These are phyloP conservation scores for Castanospermum australe DNA, from an alignment of 306 rosid genomes.

Conservation along the genomic window DNA sequence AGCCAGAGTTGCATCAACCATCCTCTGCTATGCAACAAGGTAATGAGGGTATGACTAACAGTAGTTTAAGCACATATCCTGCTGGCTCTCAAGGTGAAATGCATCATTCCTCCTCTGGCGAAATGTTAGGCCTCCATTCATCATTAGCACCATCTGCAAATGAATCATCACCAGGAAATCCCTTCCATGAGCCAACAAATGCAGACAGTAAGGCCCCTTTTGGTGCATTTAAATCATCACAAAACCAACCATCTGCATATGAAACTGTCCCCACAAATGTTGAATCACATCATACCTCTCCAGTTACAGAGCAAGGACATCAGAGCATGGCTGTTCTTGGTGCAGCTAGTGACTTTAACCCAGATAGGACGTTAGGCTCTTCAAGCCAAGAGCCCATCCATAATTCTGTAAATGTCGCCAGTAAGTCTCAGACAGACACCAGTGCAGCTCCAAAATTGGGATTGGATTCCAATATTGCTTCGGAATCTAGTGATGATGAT, in stretches of 20 bases:
- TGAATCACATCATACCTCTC: background rate
- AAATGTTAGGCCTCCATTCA: background rate
- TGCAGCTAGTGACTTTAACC: background rate
- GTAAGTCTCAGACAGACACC: background rate
- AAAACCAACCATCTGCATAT: background rate
- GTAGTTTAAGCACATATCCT: background rate
- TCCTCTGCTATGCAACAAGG: background rate
- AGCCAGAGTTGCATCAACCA: background rate
- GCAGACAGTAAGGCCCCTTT: background rate
- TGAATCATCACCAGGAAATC: background rate
- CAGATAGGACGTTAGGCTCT: background rate
- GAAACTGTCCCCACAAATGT: background rate
- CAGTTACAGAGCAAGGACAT: slow-evolving; percentile 14
- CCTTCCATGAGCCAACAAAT: background rate
- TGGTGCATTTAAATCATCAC: background rate
- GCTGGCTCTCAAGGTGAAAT: background rate
- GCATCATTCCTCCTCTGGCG: background rate
- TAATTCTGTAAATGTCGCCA: background rate
- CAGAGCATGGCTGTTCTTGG: background rate
- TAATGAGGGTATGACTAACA: background rate
- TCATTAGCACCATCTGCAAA: background rate
- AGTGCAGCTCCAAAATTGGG: background rate
- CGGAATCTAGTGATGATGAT: slow-evolving; percentile 26
- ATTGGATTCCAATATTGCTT: background rate
- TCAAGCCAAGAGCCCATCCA: background rate